Percentiles rank a stretch among this genome's conserved stretches.
These are phyloP conservation scores for Penicillium sp. DNA, from an alignment of 2,329 filamentous ascomycete species.

Conservation along the genomic window DNA sequence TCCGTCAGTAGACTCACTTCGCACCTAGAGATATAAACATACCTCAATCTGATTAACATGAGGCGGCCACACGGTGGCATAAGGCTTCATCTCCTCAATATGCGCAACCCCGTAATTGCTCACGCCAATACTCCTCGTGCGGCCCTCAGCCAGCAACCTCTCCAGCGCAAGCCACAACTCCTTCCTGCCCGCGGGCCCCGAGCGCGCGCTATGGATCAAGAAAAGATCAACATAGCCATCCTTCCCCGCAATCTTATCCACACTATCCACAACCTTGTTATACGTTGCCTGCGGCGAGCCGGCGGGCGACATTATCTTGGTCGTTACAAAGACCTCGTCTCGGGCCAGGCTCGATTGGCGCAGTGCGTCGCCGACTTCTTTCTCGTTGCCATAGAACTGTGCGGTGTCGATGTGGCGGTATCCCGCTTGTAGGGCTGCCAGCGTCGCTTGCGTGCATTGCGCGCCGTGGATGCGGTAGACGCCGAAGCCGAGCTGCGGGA, in stretches of 20 bases:
- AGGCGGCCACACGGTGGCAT: slow-evolving; percentile 66
- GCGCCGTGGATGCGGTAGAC: slow-evolving; percentile 60
- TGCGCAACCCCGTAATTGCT: slow-evolving; percentile 68
- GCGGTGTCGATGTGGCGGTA: slow-evolving; percentile 58
- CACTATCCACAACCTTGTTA: slow-evolving; percentile 56
- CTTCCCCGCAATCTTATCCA: slow-evolving; percentile 54
- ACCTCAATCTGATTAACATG: slow-evolving; percentile 72
- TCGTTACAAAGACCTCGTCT: slow-evolving; percentile 63
- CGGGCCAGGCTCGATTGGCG: slow-evolving; percentile 50
- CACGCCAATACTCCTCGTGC: slow-evolving; percentile 64
- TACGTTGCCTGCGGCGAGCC: slow-evolving; percentile 58
- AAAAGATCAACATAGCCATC: slow-evolving; percentile 68
- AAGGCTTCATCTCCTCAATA: slow-evolving; percentile 64
- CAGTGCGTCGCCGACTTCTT: slow-evolving; percentile 63
- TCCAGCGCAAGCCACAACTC: slow-evolving; percentile 66
- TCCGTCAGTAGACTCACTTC: neutral
- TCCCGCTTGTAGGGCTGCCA: slow-evolving; percentile 51
- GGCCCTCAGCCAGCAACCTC: slow-evolving; percentile 56
- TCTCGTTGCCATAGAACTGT: slow-evolving; percentile 67
- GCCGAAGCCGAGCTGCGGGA: slow-evolving; percentile 68
- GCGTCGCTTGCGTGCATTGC: slow-evolving; percentile 56
- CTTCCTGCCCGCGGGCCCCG: slow-evolving; percentile 53
- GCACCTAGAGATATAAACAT: slow-evolving; percentile 8
- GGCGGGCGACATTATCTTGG: slow-evolving; percentile 60
- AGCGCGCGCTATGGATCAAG: slow-evolving; percentile 63